Evolutionary conservation across 2,329 filamentous ascomycete genomes (phyloP), one percentile per base, ranked within the genome.

Genomic region (Phialophora expanda): DNA sequence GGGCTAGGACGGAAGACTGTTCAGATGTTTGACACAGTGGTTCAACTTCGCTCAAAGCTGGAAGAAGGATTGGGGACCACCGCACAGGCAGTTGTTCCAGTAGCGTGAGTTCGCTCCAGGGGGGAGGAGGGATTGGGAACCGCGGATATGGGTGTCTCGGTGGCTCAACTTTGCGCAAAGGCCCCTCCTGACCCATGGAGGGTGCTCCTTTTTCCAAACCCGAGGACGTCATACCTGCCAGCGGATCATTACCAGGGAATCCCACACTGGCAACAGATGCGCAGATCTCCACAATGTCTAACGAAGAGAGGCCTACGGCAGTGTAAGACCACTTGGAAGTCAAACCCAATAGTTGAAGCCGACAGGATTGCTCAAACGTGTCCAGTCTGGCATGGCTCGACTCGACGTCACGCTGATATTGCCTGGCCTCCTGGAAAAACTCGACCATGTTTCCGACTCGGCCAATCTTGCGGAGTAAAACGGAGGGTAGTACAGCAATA

Each of bases 291-390:
- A 44, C 38, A 1, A n/a, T 3, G 5, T n/a, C 38, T 2, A 8
- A 17, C 17, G 17, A 17, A 8, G 38, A n/a, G 17, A 3, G 38
- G 17, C 14, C 7, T 1, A n/a, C 17, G 38, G 14, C 38, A 7
- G 4, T 17, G 38, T 17, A n/a, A 44, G 34, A 17, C 1, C 3
- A 2, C 12, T n/a, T 5, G 17, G 14, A 17, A n/a, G 2, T 17
- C 38, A 4, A 17, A 0, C 8, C 1, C 0, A 0, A 0, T 17
- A 44, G 17, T 44, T 5, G 38, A 5, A 8, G 1, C 17, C 17
- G 5, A n/a, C 38, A n/a, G 38, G 17, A 44, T n/a, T 7, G 14
- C 14, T 7, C 6, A 44, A 44, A n/a, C 38, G 0, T 3, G 38
- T n/a, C 17, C 6, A 17, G 17, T 44, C 14, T 44, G 12, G 4